Conservation (phyloP, 345 rosid genomes). For the Pistacia integerrima region DNA sequence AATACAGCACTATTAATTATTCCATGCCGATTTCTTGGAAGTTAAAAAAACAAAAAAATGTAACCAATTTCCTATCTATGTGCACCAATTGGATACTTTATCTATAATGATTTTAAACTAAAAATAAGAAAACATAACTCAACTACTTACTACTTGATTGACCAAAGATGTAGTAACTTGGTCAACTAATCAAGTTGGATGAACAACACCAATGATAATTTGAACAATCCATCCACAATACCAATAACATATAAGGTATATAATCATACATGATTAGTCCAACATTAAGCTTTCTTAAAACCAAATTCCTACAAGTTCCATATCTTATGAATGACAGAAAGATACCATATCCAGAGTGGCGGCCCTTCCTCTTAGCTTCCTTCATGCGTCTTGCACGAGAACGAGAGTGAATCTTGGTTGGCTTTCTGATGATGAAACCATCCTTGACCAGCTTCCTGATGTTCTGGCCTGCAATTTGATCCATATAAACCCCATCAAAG, state of each 20-base stretch:
- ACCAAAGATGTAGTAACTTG: background rate
- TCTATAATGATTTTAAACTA: too few relatives aligned
- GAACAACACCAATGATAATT: background rate
- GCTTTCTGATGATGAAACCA: slow-evolving; percentile 96
- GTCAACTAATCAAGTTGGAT: too few relatives aligned
- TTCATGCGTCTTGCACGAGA: slow-evolving; percentile 86
- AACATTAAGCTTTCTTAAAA: background rate
- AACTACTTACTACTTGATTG: background rate
- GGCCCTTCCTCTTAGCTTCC: slow-evolving; percentile 91
- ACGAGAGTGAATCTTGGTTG: slow-evolving; percentile 95
- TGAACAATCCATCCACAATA: background rate
- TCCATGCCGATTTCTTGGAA: background rate
- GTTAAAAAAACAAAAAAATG: too few relatives aligned
- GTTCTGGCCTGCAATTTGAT: slow-evolving; percentile 64
- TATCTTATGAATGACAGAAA: background rate
- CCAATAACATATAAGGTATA: background rate
- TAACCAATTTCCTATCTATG: background rate
- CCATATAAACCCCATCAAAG: background rate
- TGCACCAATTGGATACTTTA: background rate
- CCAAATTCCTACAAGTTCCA: background rate
- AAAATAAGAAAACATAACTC: background rate
- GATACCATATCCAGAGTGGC: slow-evolving; percentile 97
- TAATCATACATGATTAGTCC: background rate
- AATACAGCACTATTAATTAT: background rate
- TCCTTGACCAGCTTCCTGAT: slow-evolving; percentile 96